Evolutionary conservation across 2,329 filamentous ascomycete species (phyloP), one percentile per base, ranked within the genome.

Genomic region (Ambrosiella cleistominuta): DNA sequence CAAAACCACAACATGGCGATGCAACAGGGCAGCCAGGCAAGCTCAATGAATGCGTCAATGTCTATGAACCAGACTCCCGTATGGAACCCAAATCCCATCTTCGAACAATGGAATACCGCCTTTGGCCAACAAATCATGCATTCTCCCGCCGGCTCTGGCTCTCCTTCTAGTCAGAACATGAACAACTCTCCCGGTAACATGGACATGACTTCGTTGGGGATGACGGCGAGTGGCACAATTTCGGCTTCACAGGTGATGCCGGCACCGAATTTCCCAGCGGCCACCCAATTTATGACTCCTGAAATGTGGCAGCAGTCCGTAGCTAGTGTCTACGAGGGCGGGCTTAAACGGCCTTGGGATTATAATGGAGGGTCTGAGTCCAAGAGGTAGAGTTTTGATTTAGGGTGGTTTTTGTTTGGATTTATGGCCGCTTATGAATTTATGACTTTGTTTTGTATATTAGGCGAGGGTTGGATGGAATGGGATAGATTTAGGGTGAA

Each of bases 41-140:
- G 87, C 68, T 71, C 77, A 51, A 70, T 86, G 66, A 73, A 80
- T 63, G 13, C 51, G 5, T 37, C 59, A 1, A 56, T 55, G 44
- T 12, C 40, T 7, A 49, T 59, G 37, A 27, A 15, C 15, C 84
- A 85, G 61, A 76, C 80, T 53, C 75, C 77, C 27, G 72, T 77
- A 58, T 95, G 89, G 89, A 94, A 95, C 65, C 90, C 89, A 27
- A 80, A 86, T 38, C 80, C 85, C 60, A 88, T 95, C 63, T 91
- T 95, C 77, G 87, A 91, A 88, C 88, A 95, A 75, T 97, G 91
- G 90, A 90, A 95, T 70, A 83, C 86, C 66, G 90, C 91, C 63
- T 97, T 96, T 73, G 87, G 88, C 27, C 57, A 50, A 3, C 57
- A 54, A 3, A 59, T 38, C 36, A 59, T 57, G 17, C 54, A 36